Conservation (phyloP, 1,284 basidiomycete species). For the Papiliotrema flavescens region DNA sequence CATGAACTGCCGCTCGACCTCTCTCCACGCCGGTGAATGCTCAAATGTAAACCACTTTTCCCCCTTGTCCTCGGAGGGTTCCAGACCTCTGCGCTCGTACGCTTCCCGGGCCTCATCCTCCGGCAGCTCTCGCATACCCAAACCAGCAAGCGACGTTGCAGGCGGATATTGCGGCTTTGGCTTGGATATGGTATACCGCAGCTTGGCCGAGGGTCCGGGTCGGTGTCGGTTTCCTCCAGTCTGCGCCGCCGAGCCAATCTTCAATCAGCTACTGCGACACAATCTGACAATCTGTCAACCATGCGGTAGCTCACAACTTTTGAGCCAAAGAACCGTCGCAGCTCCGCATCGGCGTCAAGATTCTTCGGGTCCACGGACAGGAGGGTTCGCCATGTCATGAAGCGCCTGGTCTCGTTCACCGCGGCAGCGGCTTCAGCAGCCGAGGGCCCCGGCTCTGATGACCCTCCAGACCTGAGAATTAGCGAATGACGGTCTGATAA, state of each 20-base stretch:
- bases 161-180: slow-evolving; percentile 51
- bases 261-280: not conserved
- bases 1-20: slow-evolving; percentile 74
- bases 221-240: slow-evolving; percentile 25
- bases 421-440: not conserved
- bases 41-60: slow-evolving; percentile 84
- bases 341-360: slow-evolving; percentile 80
- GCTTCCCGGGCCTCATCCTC: slow-evolving; percentile 58
- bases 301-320: slow-evolving; percentile 61
- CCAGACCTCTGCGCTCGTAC: slow-evolving; percentile 51
- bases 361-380: slow-evolving; percentile 71
- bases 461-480: slow-evolving; percentile 24
- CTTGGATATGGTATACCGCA: slow-evolving; percentile 40
- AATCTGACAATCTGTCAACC: not conserved
- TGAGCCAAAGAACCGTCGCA: slow-evolving; percentile 86
- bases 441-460: not conserved
- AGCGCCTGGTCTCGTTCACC: slow-evolving; percentile 3
- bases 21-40: slow-evolving; percentile 76
- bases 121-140: slow-evolving; percentile 61
- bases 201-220: slow-evolving; percentile 28
- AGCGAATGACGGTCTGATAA: not conserved
- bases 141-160: slow-evolving; percentile 53
- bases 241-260: slow-evolving; percentile 32
- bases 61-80: slow-evolving; percentile 40
- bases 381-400: slow-evolving; percentile 51